Evolutionary conservation across 352 stramenopile genomes (phyloP).

Genomic region (Phytophthora ohioensis): DNA sequence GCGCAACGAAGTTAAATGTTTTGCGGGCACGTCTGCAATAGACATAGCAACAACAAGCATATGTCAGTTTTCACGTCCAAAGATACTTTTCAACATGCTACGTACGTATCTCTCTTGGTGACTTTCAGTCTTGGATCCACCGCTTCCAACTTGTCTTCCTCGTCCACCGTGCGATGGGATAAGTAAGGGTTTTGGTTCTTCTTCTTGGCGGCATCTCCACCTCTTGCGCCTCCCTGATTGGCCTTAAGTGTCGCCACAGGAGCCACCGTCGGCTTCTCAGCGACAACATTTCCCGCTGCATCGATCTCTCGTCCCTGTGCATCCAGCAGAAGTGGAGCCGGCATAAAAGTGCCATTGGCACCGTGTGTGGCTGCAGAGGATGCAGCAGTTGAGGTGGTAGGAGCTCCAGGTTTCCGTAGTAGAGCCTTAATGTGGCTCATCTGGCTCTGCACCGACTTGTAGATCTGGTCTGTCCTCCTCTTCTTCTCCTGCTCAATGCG

Average conservation of each 20-base stretch:
- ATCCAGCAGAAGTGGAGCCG: conserved; percentile 79
- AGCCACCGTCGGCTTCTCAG: conserved; percentile 44
- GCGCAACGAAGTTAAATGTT: conserved; percentile 84
- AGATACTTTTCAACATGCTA: conserved; percentile 24
- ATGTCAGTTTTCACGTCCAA: conserved; percentile 17
- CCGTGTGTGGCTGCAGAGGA: not conserved
- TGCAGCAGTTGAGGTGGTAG: conserved; percentile 4
- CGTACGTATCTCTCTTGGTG: conserved; percentile 85
- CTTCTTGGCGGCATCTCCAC: conserved; percentile 28
- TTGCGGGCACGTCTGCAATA: conserved; percentile 71
- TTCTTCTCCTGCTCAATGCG: conserved; percentile 65
- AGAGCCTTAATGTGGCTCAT: conserved; percentile 83
- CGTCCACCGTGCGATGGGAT: conserved; percentile 76
- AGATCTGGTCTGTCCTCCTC: conserved; percentile 76
- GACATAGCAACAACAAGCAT: conserved; percentile 15
- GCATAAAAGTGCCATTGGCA: conserved; percentile 62
- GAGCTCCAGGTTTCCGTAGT: conserved; percentile 55
- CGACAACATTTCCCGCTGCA: conserved; percentile 74
- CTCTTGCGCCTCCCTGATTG: conserved; percentile 49
- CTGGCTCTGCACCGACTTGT: conserved; percentile 87
- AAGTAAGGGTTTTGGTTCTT: conserved; percentile 83
- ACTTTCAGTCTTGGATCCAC: conserved; percentile 82
- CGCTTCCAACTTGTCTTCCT: conserved; percentile 72
- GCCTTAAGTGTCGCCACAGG: conserved; percentile 61
- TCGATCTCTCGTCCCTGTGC: conserved; percentile 84